Percentiles rank a stretch among this genome's conserved stretches.
phyloP scores from a whole-genome alignment of 495 filamentous ascomycete genomes.

The Diplogelasinospora grovesii region DNA sequence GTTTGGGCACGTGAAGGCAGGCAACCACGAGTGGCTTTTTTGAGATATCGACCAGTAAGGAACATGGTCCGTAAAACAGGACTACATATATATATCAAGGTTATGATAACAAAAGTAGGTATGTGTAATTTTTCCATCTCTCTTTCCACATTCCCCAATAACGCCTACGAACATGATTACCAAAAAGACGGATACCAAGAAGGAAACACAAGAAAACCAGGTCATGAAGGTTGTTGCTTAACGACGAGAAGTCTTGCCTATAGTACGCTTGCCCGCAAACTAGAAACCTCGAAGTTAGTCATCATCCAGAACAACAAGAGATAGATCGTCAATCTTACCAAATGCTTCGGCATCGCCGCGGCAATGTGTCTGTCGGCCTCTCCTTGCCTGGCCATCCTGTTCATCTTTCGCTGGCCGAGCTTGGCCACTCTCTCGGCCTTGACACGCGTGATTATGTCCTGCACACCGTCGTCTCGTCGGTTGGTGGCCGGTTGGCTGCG shows the following conservation, averaged over 20 bases:
- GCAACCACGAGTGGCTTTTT: too few relatives aligned
- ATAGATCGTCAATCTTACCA: slow-evolving; percentile 53
- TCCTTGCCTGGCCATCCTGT: slow-evolving; percentile 90
- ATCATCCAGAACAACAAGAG: not conserved
- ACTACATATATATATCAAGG: too few relatives aligned
- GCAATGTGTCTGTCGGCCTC: slow-evolving; percentile 92
- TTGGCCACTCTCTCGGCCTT: slow-evolving; percentile 83
- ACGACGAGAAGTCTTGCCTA: slow-evolving; percentile 47
- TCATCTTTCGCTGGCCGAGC: slow-evolving; percentile 95
- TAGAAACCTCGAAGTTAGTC: slow-evolving; percentile 11
- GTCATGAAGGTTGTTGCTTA: too few relatives aligned
- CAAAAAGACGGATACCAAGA: not conserved
- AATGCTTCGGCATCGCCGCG: slow-evolving; percentile 77
- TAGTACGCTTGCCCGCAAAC: slow-evolving; percentile 53
- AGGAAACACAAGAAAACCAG: not conserved
- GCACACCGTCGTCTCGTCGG: slow-evolving; percentile 75
- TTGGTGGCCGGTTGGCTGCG: slow-evolving; percentile 72
- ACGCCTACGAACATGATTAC: slow-evolving; percentile 2
- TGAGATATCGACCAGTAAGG: not conserved
- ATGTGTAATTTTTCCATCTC: slow-evolving; percentile 1
- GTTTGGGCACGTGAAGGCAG: too few relatives aligned
- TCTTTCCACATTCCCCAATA: slow-evolving; percentile 4
- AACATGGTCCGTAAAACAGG: too few relatives aligned
- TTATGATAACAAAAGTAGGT: not conserved
- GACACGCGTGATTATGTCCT: slow-evolving; percentile 49